A percentile compares a stretch with the other conserved stretches of the same genome.
phyloP scores from a whole-genome alignment of 2,329 filamentous ascomycete species.

The Rugonectria rugulosa region DNA sequence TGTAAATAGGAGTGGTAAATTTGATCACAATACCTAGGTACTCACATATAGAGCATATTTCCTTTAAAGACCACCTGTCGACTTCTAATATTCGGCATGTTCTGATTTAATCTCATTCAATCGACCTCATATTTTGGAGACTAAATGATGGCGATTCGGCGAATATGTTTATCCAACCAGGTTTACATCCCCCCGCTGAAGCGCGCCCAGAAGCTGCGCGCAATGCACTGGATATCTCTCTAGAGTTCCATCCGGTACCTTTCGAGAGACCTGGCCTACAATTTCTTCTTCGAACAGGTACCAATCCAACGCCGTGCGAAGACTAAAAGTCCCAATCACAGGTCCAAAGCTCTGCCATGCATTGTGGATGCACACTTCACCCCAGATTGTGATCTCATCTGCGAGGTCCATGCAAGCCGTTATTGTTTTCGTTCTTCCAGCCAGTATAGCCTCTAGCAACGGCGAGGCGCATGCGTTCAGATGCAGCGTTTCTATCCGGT shows the following conservation, averaged over 20 bases:
- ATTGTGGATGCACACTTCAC: neutral
- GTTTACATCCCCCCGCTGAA: too few species aligned
- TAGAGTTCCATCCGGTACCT: neutral
- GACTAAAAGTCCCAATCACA: slow-evolving; percentile 4
- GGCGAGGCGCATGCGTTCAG: neutral
- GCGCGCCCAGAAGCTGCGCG: neutral
- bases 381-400: neutral
- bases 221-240: neutral
- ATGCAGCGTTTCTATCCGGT: neutral
- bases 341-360: slow-evolving; percentile 7
- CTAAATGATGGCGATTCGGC: too few species aligned
- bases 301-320: slow-evolving; percentile 1
- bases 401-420: neutral
- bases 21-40: too few species aligned
- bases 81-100: too few species aligned
- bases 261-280: neutral
- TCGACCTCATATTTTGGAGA: too few species aligned
- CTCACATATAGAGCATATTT: too few species aligned
- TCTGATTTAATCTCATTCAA: too few species aligned
- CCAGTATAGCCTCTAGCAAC: neutral
- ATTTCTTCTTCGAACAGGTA: neutral
- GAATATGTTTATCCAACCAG: too few species aligned
- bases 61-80: too few species aligned
- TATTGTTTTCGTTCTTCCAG: neutral
- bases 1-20: too few species aligned